Conservation (phyloP, 257 asterid species). For the Plectranthus barbatus region DNA sequence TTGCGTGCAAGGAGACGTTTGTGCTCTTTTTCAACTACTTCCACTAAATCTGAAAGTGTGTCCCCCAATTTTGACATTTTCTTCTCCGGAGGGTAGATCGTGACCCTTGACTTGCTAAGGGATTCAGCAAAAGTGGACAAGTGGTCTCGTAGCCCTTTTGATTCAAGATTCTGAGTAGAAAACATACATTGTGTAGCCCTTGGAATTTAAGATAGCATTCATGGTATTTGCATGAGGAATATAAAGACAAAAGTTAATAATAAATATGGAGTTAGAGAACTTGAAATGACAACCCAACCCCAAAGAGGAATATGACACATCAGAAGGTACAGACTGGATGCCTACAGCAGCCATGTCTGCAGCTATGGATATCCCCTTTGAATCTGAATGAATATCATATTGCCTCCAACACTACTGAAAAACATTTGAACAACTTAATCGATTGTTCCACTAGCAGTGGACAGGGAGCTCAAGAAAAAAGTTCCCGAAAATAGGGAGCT, state of each 20-base stretch:
- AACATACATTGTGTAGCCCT: background rate
- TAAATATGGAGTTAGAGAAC: background rate
- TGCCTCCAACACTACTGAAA: background rate
- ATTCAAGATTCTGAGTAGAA: slow-evolving; percentile 57
- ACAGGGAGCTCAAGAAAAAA: background rate
- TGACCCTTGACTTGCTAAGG: slow-evolving; percentile 21
- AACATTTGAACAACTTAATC: background rate
- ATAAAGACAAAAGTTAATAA: background rate
- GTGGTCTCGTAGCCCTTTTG: slow-evolving; percentile 71
- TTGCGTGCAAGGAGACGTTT: slow-evolving; percentile 78
- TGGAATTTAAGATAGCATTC: background rate
- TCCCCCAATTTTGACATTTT: slow-evolving; percentile 43
- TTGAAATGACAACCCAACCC: background rate
- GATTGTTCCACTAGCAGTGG: background rate
- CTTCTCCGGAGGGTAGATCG: slow-evolving; percentile 54
- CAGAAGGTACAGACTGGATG: background rate
- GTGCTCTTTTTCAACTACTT: slow-evolving; percentile 80
- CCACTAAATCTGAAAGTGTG: slow-evolving; percentile 46
- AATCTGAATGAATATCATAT: background rate
- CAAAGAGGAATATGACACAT: background rate
- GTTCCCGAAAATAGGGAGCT: background rate
- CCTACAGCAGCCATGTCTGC: background rate
- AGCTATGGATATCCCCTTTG: background rate
- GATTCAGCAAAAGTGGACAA: slow-evolving; percentile 56
- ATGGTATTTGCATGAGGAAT: background rate